These are phyloP conservation scores for Thelonectria rubi DNA, from an alignment of 2,329 filamentous ascomycete genomes.

Conservation along the genomic window DNA sequence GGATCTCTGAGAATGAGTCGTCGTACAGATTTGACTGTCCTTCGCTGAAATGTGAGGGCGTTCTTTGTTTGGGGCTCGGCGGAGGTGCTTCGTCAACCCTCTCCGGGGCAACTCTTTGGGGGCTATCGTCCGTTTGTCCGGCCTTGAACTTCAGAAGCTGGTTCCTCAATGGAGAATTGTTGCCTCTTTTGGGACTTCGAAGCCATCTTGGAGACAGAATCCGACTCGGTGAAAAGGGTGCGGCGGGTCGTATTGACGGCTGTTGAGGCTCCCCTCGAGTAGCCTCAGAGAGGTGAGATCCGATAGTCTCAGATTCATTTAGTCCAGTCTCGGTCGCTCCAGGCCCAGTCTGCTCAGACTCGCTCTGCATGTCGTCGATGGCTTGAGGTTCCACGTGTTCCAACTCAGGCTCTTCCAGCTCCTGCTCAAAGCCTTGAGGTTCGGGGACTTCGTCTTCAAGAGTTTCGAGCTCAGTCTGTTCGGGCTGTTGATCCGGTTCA, in stretches of 20 bases:
- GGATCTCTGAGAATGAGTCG: constrained; percentile 67
- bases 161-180: constrained; percentile 45
- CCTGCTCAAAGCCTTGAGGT: neutral
- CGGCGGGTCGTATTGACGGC: constrained; percentile 30
- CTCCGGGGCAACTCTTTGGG: constrained; percentile 16
- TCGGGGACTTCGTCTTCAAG: neutral
- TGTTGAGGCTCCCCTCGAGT: constrained; percentile 26
- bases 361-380: neutral
- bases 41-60: constrained; percentile 30
- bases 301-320: neutral
- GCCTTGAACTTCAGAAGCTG: constrained; percentile 47
- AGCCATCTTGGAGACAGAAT: constrained; percentile 43
- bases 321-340: neutral
- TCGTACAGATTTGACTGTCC: constrained; percentile 54
- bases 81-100: constrained; percentile 4
- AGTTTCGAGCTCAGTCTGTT: neutral
- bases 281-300: constrained; percentile 6
- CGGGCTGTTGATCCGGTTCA: neutral
- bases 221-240: constrained; percentile 35
- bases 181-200: constrained; percentile 49
- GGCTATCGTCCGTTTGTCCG: constrained; percentile 34
- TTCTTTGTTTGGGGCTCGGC: constrained; percentile 14
- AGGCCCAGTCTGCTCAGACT: neutral
- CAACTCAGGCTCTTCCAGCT: neutral
- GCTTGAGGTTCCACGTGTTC: neutral